phyloP scores from a whole-genome alignment of 441 rosid species.

The Aquilaria agallochum region DNA sequence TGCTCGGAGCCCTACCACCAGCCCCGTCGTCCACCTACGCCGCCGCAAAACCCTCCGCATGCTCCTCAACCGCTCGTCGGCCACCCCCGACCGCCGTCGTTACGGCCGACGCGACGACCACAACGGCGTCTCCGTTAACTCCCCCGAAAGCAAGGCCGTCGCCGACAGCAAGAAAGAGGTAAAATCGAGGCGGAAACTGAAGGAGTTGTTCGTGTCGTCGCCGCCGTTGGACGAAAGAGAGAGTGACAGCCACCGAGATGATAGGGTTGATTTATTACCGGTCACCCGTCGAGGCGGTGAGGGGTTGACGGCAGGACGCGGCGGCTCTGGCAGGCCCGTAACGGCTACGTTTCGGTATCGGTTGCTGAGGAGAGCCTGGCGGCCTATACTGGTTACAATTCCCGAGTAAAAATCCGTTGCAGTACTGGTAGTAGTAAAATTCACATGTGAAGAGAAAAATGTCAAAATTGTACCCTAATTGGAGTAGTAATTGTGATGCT shows the following conservation, averaged over 20 bases:
- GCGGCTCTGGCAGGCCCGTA: constrained; percentile 30
- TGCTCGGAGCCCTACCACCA: constrained; percentile 60
- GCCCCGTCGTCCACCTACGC: constrained; percentile 77
- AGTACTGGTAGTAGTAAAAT: not conserved
- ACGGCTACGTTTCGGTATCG: constrained; percentile 58
- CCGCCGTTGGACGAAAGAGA: constrained; percentile 52
- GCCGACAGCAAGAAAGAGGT: constrained; percentile 16
- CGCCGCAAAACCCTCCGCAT: constrained; percentile 83
- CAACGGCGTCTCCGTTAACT: not conserved
- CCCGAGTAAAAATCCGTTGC: constrained; percentile 46
- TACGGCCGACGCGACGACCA: constrained; percentile 21
- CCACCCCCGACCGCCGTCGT: constrained; percentile 37
- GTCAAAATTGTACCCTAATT: no score
- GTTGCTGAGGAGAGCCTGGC: constrained; percentile 76
- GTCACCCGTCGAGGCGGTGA: constrained; percentile 18
- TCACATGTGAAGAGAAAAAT: no score
- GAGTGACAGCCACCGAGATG: constrained; percentile 15
- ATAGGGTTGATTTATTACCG: constrained; percentile 24
- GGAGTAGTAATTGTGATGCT: no score
- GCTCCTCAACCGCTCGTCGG: constrained; percentile 47
- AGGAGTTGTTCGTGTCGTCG: constrained; percentile 76
- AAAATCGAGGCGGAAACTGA: constrained; percentile 53
- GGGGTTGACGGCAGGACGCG: constrained; percentile 16
- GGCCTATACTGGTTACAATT: constrained; percentile 74
- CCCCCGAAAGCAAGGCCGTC: not conserved